Percentiles rank a stretch among this genome's conserved stretches.
These are phyloP conservation scores for Pontederia paniculata DNA, from an alignment of 176 grass and related monocot species.

Conservation along the genomic window DNA sequence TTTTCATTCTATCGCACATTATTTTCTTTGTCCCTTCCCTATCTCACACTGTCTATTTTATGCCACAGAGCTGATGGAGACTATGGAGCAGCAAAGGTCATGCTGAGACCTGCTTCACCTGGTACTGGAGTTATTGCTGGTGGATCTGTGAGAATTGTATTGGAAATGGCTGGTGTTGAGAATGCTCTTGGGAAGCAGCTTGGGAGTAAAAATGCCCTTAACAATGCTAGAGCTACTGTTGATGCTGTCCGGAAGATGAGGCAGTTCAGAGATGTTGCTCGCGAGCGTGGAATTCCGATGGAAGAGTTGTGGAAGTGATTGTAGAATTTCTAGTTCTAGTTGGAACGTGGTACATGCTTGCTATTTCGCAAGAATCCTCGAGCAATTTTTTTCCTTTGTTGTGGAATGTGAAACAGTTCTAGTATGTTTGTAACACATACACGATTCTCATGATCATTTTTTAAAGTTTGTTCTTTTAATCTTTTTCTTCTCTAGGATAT, in stretches of 20 bases:
- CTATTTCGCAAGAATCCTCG: too few relatives aligned
- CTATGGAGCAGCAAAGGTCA: conserved; percentile 69
- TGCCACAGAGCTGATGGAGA: conserved; percentile 51
- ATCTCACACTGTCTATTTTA: too few relatives aligned
- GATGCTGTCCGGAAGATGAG: conserved; percentile 65
- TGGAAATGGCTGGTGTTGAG: conserved; percentile 82
- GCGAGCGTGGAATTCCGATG: conserved; percentile 62
- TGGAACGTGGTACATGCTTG: too few relatives aligned
- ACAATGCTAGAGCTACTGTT: conserved; percentile 77
- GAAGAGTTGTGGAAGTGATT: conserved; percentile 85
- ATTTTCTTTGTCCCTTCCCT: conserved; percentile 6
- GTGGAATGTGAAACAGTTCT: too few relatives aligned
- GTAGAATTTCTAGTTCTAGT: background rate
- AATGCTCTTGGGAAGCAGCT: conserved; percentile 89
- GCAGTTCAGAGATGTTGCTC: conserved; percentile 47
- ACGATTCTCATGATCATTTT: too few relatives aligned
- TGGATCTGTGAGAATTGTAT: conserved; percentile 60
- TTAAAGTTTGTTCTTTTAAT: too few relatives aligned
- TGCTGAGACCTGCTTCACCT: conserved; percentile 82
- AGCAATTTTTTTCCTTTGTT: too few relatives aligned
- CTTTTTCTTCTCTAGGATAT: too few relatives aligned
- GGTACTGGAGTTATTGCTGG: conserved; percentile 74
- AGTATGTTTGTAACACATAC: too few relatives aligned
- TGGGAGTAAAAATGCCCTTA: conserved; percentile 63
- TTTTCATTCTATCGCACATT: background rate